These are phyloP conservation scores for Termitomyces sp. DNA, from an alignment of 768 basidiomycete genomes.

Conservation along the genomic window DNA sequence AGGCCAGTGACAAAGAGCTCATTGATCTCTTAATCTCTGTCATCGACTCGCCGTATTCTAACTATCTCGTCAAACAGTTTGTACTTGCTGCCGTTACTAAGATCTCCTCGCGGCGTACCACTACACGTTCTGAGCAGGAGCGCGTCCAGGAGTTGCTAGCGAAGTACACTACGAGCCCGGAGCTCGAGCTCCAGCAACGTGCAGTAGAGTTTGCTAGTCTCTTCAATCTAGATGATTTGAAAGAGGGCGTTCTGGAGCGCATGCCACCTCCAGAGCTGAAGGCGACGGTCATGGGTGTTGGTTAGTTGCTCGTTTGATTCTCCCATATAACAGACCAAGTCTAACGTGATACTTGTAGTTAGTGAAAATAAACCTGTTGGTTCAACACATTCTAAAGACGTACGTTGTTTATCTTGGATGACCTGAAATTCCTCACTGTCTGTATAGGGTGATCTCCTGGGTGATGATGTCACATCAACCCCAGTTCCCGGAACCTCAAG, in stretches of 20 bases:
- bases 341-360: slow-evolving; percentile 40
- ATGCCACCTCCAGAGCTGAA: slow-evolving; percentile 99
- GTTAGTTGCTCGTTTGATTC: slow-evolving; percentile 37
- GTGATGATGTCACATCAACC: slow-evolving; percentile 59
- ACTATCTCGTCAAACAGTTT: slow-evolving; percentile 88
- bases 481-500: slow-evolving; percentile 36
- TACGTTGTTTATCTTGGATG: slow-evolving; percentile 24
- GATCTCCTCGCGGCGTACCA: slow-evolving; percentile 77
- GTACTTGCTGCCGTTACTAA: slow-evolving; percentile 89
- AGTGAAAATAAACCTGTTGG: slow-evolving; percentile 97
- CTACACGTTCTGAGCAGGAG: slow-evolving; percentile 63
- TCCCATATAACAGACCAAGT: not conserved
- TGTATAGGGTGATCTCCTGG: slow-evolving; percentile 69
- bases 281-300: slow-evolving; percentile 92
- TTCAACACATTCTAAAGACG: slow-evolving; percentile 79
- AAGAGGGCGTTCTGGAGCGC: slow-evolving; percentile 85
- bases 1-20: slow-evolving; percentile 81
- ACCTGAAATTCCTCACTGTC: not conserved
- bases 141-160: slow-evolving; percentile 75
- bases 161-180: slow-evolving; percentile 82
- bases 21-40: slow-evolving; percentile 83
- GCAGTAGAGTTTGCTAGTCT: slow-evolving; percentile 92
- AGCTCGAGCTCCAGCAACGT: slow-evolving; percentile 93
- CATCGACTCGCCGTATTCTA: slow-evolving; percentile 92
- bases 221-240: slow-evolving; percentile 72